A percentile compares a stretch with the other conserved stretches of the same genome.
Conservation (phyloP, 2,329 filamentous ascomycete species). For the Penicillium brasilianum region DNA sequence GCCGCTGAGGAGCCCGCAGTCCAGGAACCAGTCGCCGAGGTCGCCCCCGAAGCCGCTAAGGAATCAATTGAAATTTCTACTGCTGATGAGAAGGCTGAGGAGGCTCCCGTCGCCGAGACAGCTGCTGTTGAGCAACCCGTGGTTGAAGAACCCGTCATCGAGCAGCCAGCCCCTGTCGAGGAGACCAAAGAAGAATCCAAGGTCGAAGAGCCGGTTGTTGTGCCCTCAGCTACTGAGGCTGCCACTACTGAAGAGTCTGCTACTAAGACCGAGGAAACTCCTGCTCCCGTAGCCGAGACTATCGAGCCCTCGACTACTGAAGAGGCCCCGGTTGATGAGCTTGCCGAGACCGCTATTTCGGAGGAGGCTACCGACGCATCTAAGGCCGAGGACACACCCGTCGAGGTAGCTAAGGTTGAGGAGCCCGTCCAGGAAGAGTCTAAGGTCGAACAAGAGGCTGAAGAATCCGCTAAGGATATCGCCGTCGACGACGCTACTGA, state of each 20-base stretch:
- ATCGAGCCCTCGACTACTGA: constrained; percentile 16
- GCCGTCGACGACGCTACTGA: constrained; percentile 1
- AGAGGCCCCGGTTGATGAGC: constrained; percentile 24
- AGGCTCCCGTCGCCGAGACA: constrained; percentile 35
- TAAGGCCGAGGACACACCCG: constrained; percentile 9
- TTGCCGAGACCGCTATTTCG: constrained; percentile 1
- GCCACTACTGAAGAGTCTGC: constrained; percentile 49
- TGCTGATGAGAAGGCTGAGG: background rate
- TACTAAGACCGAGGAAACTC: constrained; percentile 71
- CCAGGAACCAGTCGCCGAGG: constrained; percentile 1
- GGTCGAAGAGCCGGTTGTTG: background rate
- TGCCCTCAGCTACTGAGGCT: constrained; percentile 23
- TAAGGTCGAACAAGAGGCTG: background rate
- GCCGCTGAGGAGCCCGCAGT: background rate
- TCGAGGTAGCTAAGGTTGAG: constrained; percentile 26
- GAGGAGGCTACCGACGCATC: constrained; percentile 2
- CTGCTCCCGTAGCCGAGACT: constrained; percentile 33
- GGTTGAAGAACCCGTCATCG: constrained; percentile 21
- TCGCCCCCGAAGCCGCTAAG: background rate
- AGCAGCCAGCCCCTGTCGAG: constrained; percentile 20
- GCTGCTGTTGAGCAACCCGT: constrained; percentile 4
- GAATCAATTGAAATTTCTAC: constrained; percentile 4
- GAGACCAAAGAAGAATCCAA: constrained; percentile 6
- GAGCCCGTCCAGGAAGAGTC: constrained; percentile 44
- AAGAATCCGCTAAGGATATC: constrained; percentile 9